Conservation (phyloP, 177 flowering plant species). For the Telopea speciosissima region DNA sequence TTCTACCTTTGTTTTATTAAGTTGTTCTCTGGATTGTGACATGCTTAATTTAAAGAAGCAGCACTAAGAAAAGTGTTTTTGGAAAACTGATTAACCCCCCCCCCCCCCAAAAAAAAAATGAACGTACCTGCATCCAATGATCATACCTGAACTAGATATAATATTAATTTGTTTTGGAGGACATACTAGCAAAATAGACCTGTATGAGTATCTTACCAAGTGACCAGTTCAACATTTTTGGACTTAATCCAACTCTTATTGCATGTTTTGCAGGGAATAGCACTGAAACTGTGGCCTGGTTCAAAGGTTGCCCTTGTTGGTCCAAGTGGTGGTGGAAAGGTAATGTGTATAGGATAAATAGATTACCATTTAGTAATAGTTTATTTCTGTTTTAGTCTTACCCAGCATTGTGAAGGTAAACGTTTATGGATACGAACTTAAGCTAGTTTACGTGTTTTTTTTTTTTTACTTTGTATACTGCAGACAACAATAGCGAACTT, state of each 20-base stretch:
- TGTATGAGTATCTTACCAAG: background rate
- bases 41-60: background rate
- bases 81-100: too few species aligned
- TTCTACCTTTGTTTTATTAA: background rate
- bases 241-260: background rate
- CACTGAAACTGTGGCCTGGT: conserved; percentile 69
- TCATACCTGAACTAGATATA: too few species aligned
- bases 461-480: conserved; percentile 15
- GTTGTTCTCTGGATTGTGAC: background rate
- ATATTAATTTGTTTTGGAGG: too few species aligned
- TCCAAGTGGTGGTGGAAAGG: conserved; percentile 99
- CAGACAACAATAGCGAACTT: conserved; percentile 96
- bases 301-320: conserved; percentile 97
- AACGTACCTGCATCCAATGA: too few species aligned
- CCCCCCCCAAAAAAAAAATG: too few species aligned
- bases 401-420: background rate
- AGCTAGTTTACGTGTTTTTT: background rate
- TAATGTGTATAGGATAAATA: conserved; percentile 21
- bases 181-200: background rate
- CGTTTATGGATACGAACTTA: background rate
- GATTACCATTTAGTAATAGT: background rate
- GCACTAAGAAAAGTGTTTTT: background rate
- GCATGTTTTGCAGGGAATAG: conserved; percentile 62
- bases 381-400: background rate
- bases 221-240: conserved; percentile 3